Evolutionary conservation across 2,329 filamentous ascomycete species (phyloP), one percentile per base, ranked within the genome.

Genomic region (Monosporascus sp.): DNA sequence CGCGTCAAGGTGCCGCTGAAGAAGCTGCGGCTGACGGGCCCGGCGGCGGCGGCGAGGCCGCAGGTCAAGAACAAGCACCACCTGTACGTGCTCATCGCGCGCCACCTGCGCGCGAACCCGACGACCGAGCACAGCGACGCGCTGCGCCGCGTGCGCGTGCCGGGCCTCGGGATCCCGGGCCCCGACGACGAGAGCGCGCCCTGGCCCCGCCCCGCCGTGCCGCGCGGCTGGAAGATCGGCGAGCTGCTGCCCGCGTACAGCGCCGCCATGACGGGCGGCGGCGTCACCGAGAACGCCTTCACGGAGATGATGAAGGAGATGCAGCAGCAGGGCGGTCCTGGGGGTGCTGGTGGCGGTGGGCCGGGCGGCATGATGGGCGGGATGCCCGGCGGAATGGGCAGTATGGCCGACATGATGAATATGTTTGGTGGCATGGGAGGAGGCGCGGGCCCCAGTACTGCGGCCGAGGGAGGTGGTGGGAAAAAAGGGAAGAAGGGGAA

Each of bases 291-390:
- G 71, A 96, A 97, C 67, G 84, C 97, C 57, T 85, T 97, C 66
- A 91, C 94, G 76, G 92, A 97, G 62, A 96, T 97, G 79, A 96
- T 97, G 92, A 87, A 85, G 65, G 91, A 95, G 75, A 96, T 97
- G 90, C 77, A 79, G 65, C 70, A 71, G 3, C 73, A 72, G 2
- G 77, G 73, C 0, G 76, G 78, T 41, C 72, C 71, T 7, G 68
- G 55, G 2, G 70, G 65, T 2, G 31, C 31, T 35, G 67, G 63
- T 14, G 61, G 58, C 1, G 65, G 60, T 5, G 63, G 60, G 2
- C 65, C 63, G 20, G 62, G 59, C 3, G 57, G 55, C 41, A 27
- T 46, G 50, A 41, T 52, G 59, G 51, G 44, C 49, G 44, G 54
- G 48, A 56, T 61, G 54, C 43, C 56, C 47, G 53, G 56, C 24